These are phyloP conservation scores for Populus tomentosa DNA, from an alignment of 441 rosid species.

Conservation along the genomic window DNA sequence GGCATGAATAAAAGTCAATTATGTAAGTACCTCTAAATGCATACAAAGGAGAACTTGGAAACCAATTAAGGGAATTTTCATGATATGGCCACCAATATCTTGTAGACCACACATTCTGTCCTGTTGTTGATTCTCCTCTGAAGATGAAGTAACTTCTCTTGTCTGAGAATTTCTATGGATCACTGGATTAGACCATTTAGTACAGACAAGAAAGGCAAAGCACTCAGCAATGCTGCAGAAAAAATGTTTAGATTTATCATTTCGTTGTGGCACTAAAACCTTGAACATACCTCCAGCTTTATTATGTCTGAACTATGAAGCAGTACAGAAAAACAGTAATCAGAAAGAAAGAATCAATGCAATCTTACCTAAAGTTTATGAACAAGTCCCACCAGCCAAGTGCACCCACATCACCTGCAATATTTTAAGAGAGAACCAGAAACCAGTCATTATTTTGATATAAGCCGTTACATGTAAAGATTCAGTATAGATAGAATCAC, in stretches of 20 bases:
- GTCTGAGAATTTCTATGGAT: conserved; percentile 62
- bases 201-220: conserved; percentile 94
- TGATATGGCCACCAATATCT: conserved; percentile 91
- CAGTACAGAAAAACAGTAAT: background rate
- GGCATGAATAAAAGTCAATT: conserved; percentile 9
- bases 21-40: conserved; percentile 70
- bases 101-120: conserved; percentile 68
- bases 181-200: conserved; percentile 92
- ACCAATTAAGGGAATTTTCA: conserved; percentile 79
- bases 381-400: conserved; percentile 56
- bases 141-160: conserved; percentile 58
- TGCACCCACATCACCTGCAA: conserved; percentile 76
- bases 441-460: conserved; percentile 5
- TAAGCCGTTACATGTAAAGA: conserved; percentile 6
- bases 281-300: background rate
- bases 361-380: conserved; percentile 57
- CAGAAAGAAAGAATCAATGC: conserved; percentile 20
- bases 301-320: background rate
- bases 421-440: background rate
- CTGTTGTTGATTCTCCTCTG: conserved; percentile 55
- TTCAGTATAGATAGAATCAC: background rate
- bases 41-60: conserved; percentile 93
- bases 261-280: conserved; percentile 13
- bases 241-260: conserved; percentile 17
- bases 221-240: conserved; percentile 85